Percentiles rank a stretch among this genome's conserved stretches.
Conservation (phyloP, 257 asterid species). For the Jacaranda copaia region DNA sequence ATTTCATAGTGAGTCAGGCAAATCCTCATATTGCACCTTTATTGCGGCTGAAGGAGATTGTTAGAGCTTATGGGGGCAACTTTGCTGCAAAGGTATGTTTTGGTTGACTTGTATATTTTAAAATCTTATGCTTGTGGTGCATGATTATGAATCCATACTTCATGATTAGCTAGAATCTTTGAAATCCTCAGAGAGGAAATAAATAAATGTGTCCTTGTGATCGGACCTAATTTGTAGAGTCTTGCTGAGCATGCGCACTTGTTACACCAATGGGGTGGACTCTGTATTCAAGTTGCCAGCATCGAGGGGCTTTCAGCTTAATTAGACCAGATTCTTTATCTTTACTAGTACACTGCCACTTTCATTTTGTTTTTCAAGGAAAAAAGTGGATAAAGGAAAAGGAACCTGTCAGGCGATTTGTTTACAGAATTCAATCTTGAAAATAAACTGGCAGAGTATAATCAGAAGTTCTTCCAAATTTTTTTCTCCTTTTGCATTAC, state of each 20-base stretch:
- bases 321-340: neutral
- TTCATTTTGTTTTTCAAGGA: neutral
- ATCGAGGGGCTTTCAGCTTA: constrained; percentile 1
- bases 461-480: neutral
- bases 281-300: neutral
- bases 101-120: neutral
- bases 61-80: constrained; percentile 92
- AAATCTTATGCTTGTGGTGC: neutral
- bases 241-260: neutral
- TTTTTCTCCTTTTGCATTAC: neutral
- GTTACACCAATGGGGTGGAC: constrained; percentile 3
- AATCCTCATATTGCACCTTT: constrained; percentile 96
- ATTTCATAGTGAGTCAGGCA: constrained; percentile 96
- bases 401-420: neutral
- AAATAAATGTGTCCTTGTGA: neutral
- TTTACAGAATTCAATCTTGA: neutral
- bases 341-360: neutral
- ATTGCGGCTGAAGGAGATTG: constrained; percentile 83
- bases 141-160: constrained; percentile 1
- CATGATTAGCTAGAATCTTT: neutral
- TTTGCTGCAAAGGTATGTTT: constrained; percentile 89
- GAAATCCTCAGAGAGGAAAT: too few species aligned
- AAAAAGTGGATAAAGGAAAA: neutral
- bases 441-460: neutral
- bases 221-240: neutral